A percentile compares a stretch with the other conserved stretches of the same genome.
Evolutionary conservation across 495 filamentous ascomycete species (phyloP).

Genomic region (Delitschia confertaspora): DNA sequence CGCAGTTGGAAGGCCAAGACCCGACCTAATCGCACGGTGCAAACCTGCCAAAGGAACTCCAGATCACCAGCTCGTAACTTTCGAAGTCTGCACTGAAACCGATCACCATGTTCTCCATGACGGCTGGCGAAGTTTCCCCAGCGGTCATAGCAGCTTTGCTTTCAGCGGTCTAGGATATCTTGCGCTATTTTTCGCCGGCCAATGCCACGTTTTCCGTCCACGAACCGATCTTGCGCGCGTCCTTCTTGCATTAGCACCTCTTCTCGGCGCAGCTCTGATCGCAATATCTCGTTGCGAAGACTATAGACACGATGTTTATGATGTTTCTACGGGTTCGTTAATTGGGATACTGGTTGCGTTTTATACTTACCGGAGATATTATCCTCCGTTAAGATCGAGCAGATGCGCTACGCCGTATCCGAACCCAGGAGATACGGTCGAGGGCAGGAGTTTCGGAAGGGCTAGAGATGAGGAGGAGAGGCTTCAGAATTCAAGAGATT

Average conservation of each 20-base stretch:
- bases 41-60: conserved; percentile 56
- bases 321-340: conserved; percentile 68
- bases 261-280: conserved; percentile 76
- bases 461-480: conserved; percentile 25
- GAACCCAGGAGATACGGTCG: conserved; percentile 15
- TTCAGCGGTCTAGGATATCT: conserved; percentile 82
- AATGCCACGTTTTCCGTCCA: conserved; percentile 71
- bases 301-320: conserved; percentile 90
- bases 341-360: conserved; percentile 67
- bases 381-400: conserved; percentile 43
- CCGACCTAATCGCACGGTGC: conserved; percentile 85
- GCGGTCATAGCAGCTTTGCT: conserved; percentile 77
- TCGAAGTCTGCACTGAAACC: conserved; percentile 72
- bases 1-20: conserved; percentile 77
- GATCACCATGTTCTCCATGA: conserved; percentile 74
- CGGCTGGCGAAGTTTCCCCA: conserved; percentile 88
- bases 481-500: conserved; percentile 18
- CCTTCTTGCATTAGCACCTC: conserved; percentile 53
- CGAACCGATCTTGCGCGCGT: conserved; percentile 55
- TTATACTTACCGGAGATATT: conserved; percentile 74
- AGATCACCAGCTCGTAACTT: conserved; percentile 56
- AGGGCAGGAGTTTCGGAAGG: conserved; percentile 14
- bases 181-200: conserved; percentile 66
- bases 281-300: conserved; percentile 88
- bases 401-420: conserved; percentile 50